Evolutionary conservation across 257 asterid genomes (phyloP).

Genomic region (Salvia splendens): DNA sequence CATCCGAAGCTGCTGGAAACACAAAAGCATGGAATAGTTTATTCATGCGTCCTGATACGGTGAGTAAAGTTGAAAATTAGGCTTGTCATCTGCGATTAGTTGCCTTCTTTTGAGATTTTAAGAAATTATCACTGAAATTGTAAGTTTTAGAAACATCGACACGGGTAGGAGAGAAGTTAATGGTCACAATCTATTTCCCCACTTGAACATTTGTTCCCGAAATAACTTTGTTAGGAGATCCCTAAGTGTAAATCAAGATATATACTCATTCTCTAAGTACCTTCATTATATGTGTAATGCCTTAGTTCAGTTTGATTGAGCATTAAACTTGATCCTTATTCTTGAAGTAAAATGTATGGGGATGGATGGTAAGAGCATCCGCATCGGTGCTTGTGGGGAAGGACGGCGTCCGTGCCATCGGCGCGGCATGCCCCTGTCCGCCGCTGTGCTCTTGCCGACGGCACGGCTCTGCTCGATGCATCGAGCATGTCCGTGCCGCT

Average conservation of each 20-base stretch:
- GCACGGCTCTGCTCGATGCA: no score
- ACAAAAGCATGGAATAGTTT: constrained; percentile 86
- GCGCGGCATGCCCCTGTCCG: no score
- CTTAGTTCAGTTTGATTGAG: constrained; percentile 4
- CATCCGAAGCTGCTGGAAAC: constrained; percentile 85
- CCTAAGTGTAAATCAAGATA: neutral
- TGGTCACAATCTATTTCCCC: constrained; percentile 4
- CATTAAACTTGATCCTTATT: constrained; percentile 24
- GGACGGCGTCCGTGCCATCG: no score
- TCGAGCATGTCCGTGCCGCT: no score
- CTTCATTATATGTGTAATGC: neutral
- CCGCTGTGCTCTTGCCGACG: no score
- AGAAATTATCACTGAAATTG: constrained; percentile 8
- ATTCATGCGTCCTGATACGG: constrained; percentile 92
- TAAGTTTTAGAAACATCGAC: neutral
- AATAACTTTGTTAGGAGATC: constrained; percentile 11
- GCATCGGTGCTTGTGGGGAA: no score
- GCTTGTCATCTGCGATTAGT: constrained; percentile 18
- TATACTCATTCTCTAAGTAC: constrained; percentile 1
- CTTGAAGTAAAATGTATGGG: constrained; percentile 20
- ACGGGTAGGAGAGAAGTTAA: neutral
- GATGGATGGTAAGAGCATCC: no score
- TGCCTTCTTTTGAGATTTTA: constrained; percentile 1
- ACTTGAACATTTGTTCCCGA: neutral
- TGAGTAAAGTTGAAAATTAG: constrained; percentile 33